phyloP scores from a whole-genome alignment of 2,329 filamentous ascomycete species.

The Botryotinia convoluta region DNA sequence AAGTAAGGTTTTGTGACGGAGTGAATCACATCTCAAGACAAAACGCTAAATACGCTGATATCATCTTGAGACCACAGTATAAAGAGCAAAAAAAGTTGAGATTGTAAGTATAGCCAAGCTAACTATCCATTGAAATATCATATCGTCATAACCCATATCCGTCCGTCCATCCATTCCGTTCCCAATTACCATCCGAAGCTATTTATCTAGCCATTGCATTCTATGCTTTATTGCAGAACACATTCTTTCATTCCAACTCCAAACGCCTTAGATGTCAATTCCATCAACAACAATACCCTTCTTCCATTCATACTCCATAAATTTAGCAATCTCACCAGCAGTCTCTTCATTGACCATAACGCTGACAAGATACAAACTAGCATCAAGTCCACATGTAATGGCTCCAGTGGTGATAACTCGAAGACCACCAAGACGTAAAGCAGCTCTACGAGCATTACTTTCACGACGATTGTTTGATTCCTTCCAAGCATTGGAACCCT shows the following conservation, averaged over 20 bases:
- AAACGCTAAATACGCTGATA: neutral
- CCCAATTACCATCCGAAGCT: slow-evolving; percentile 12
- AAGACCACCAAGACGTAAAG: slow-evolving; percentile 55
- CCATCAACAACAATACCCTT: slow-evolving; percentile 84
- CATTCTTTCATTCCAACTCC: slow-evolving; percentile 22
- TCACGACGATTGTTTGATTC: slow-evolving; percentile 72
- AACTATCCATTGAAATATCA: slow-evolving; percentile 1
- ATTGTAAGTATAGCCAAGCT: slow-evolving; percentile 38
- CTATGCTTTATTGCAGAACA: slow-evolving; percentile 22
- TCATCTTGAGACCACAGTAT: neutral
- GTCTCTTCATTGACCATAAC: slow-evolving; percentile 75
- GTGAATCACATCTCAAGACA: no score
- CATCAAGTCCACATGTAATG: slow-evolving; percentile 77
- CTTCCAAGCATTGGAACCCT: slow-evolving; percentile 81
- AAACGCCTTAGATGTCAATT: slow-evolving; percentile 66
- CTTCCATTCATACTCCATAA: slow-evolving; percentile 80
- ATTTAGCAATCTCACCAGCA: slow-evolving; percentile 70
- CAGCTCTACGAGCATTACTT: slow-evolving; percentile 74
- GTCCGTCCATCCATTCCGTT: slow-evolving; percentile 4
- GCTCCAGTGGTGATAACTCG: slow-evolving; percentile 79
- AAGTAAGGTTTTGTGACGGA: neutral
- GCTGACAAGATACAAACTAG: slow-evolving; percentile 79
- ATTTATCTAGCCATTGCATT: slow-evolving; percentile 22
- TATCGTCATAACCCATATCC: slow-evolving; percentile 12
- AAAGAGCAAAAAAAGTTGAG: slow-evolving; percentile 12